These are phyloP conservation scores for Cladophialophora psammophila DNA, from an alignment of 2,329 filamentous ascomycete genomes.

Conservation along the genomic window DNA sequence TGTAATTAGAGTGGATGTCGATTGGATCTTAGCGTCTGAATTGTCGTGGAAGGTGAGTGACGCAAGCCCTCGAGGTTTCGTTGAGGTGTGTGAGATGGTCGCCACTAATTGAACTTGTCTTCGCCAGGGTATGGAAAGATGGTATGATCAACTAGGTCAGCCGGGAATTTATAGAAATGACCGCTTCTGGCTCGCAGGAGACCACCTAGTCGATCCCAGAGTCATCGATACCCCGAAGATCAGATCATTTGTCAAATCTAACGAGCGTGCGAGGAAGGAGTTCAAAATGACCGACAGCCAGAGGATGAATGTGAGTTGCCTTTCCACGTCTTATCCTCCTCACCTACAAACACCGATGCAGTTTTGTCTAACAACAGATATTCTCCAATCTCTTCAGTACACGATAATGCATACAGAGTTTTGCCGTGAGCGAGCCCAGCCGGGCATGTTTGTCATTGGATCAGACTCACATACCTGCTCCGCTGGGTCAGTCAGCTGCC, in stretches of 20 bases:
- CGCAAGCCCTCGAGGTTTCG: too few relatives aligned
- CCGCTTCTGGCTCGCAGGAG: constrained; percentile 59
- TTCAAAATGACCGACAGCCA: constrained; percentile 56
- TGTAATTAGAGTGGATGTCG: constrained; percentile 52
- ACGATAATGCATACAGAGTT: constrained; percentile 60
- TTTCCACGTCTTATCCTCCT: background rate
- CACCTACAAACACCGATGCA: too few relatives aligned
- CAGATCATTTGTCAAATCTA: too few relatives aligned
- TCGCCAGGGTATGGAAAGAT: too few relatives aligned
- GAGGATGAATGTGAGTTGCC: constrained; percentile 46
- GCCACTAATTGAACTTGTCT: too few relatives aligned
- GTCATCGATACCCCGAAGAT: too few relatives aligned
- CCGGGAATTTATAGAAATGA: constrained; percentile 58
- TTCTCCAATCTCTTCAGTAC: too few relatives aligned
- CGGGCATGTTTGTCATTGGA: constrained; percentile 54
- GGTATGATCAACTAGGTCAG: too few relatives aligned
- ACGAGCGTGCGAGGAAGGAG: constrained; percentile 47
- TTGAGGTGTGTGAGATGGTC: too few relatives aligned
- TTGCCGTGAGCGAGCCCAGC: constrained; percentile 52
- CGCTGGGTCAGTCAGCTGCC: constrained; percentile 49
- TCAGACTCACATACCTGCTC: constrained; percentile 59
- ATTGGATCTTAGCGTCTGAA: constrained; percentile 58
- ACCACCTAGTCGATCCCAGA: constrained; percentile 58
- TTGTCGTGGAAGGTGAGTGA: too few relatives aligned
- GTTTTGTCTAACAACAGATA: too few relatives aligned